Evolutionary conservation across 805 yeast genomes (phyloP).

Genomic region (Metschnikowia koreensis): DNA sequence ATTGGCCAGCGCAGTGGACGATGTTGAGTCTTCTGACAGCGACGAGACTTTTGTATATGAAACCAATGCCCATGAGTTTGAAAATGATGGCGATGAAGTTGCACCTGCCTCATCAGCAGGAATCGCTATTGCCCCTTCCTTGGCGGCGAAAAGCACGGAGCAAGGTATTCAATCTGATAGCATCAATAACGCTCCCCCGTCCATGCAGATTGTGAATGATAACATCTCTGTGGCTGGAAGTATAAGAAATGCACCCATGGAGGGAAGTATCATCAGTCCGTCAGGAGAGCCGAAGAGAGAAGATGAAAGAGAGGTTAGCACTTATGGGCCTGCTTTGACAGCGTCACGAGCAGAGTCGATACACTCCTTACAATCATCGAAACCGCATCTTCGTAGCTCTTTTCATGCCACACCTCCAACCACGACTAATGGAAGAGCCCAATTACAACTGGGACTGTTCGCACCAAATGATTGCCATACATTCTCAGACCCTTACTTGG

Average conservation of each 20-base stretch:
- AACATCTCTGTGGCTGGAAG: slow-evolving; percentile 17
- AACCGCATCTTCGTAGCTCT: slow-evolving; percentile 14
- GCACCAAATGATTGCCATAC: slow-evolving; percentile 14
- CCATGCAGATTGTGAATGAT: slow-evolving; percentile 15
- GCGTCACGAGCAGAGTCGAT: slow-evolving; percentile 23
- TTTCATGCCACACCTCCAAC: slow-evolving; percentile 20
- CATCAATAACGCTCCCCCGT: slow-evolving; percentile 14
- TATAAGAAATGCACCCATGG: slow-evolving; percentile 9
- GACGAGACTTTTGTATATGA: slow-evolving; percentile 98
- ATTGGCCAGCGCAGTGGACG: slow-evolving; percentile 91
- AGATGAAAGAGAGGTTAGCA: slow-evolving; percentile 8
- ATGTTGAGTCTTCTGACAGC: slow-evolving; percentile 79
- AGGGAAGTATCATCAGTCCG: slow-evolving; percentile 11
- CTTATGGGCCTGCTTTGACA: slow-evolving; percentile 3
- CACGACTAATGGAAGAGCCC: slow-evolving; percentile 4
- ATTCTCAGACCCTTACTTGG: slow-evolving; percentile 26
- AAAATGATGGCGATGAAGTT: slow-evolving; percentile 5
- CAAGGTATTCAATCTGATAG: slow-evolving; percentile 4
- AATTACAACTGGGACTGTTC: neutral
- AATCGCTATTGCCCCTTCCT: neutral
- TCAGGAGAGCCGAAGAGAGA: slow-evolving; percentile 7
- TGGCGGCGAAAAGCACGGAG: neutral
- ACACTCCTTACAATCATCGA: slow-evolving; percentile 23
- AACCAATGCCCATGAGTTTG: slow-evolving; percentile 32
- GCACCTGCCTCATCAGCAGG: neutral